phyloP scores from a whole-genome alignment of 1,139 yeast species.

The Protomyces inouyei region DNA sequence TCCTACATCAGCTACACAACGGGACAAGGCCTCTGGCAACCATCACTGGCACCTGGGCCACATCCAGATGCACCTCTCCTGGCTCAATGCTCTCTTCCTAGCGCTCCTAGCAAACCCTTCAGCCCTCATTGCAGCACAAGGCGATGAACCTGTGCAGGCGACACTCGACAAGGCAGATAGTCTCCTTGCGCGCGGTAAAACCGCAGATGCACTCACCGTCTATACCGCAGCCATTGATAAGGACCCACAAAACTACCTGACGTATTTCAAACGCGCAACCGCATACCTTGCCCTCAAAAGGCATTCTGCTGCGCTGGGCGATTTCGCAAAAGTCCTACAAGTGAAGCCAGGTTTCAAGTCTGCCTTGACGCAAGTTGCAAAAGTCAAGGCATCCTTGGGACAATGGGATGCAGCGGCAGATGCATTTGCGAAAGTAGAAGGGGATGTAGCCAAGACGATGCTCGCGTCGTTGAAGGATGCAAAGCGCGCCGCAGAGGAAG shows the following conservation, averaged over 20 bases:
- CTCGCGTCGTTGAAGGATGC: slow-evolving; percentile 29
- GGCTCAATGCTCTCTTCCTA: background rate
- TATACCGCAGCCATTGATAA: slow-evolving; percentile 7
- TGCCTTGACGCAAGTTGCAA: slow-evolving; percentile 41
- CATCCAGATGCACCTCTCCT: background rate
- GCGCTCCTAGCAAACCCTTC: background rate
- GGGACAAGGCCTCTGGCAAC: background rate
- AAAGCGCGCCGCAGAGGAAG: slow-evolving; percentile 28
- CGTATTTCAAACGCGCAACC: slow-evolving; percentile 42
- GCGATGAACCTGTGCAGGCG: slow-evolving; percentile 16
- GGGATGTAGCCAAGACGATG: slow-evolving; percentile 13
- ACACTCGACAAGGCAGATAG: slow-evolving; percentile 13
- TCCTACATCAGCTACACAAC: too few relatives aligned
- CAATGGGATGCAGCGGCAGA: slow-evolving; percentile 36
- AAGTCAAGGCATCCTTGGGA: slow-evolving; percentile 39
- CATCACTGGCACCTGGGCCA: background rate
- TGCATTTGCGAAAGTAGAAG: background rate
- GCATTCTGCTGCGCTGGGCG: slow-evolving; percentile 41
- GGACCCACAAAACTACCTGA: slow-evolving; percentile 36
- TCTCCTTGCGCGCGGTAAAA: slow-evolving; percentile 9
- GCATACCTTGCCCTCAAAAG: slow-evolving; percentile 41
- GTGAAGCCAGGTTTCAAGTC: slow-evolving; percentile 40
- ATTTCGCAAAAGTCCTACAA: slow-evolving; percentile 39
- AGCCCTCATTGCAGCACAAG: background rate
- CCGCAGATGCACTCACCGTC: slow-evolving; percentile 10